Evolutionary conservation across 176 grass and related monocot species (phyloP), one percentile per base, ranked within the genome.

Genomic region (Melocanna baccifera): DNA sequence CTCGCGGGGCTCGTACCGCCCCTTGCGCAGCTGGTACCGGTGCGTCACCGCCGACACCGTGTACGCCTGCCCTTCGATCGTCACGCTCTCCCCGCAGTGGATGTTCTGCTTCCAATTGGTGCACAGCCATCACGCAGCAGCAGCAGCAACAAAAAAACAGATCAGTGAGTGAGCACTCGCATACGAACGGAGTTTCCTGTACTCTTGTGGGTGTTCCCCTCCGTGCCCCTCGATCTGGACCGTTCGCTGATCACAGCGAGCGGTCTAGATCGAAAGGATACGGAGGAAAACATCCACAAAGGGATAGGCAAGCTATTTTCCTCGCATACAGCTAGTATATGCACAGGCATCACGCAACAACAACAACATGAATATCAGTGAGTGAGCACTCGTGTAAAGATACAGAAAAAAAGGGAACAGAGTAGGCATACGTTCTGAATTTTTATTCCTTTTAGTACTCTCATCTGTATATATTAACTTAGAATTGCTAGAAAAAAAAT

Each of bases 61-160:
- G 89, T 96, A 99, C 76, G 89, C 81, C 82, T 92, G 91, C 6
- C 89, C 89, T 76, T 96, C 93, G 78, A 98, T 98, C 16, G 91
- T 96, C 86, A 98, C 89, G 74, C 87, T 92, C 88, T 99, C 96
- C 58, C 96, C 96, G 70, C 96, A 99, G 67, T 99, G 96, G 85
- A 96, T 94, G 81, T 99, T 96, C 96, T 96, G 58, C 75, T 19
- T 32, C 43, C 43, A 0, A 13, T 46, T 3, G 13, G 20, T 13
- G 25, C 59, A 28, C 58, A 28, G 11, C 2, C 43, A 72, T n/a
- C 70, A 32, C 9, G 14, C n/a, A n/a, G n/a, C n/a, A n/a, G 32
- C 70, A 73, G 32, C 26, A 51, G 29, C 43, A 72, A 1, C 22
- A 25, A 45, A 12, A 1, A 45, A 11, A 6, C 8, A 9, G 30